phyloP scores from a whole-genome alignment of 768 basidiomycete species.

The Pilatotrama ljubarskyi region DNA sequence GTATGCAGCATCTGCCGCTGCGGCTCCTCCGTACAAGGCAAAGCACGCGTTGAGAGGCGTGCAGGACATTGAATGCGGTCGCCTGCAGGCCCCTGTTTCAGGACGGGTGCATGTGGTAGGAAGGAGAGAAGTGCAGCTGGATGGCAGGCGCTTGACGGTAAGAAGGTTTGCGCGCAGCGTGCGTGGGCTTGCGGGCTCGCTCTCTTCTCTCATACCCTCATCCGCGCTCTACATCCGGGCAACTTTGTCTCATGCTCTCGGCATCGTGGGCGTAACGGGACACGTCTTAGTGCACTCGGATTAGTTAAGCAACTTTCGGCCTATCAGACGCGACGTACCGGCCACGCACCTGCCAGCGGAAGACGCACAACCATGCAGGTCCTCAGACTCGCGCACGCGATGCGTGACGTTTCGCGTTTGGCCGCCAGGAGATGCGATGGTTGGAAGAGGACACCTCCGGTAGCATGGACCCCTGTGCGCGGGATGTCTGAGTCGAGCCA shows the following conservation, averaged over 20 bases:
- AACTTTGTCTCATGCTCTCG: neutral
- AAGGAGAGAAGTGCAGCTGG: neutral
- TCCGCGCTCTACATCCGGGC: neutral
- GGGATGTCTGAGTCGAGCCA: no score
- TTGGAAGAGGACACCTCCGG: no score
- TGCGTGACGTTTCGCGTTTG: no score
- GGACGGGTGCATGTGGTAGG: conserved; percentile 1
- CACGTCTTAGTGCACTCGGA: neutral
- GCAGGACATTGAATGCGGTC: neutral
- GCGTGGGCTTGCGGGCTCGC: neutral
- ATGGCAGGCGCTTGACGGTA: neutral
- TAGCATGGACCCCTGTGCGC: no score
- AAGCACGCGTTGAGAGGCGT: neutral
- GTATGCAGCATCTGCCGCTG: neutral
- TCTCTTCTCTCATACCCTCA: neutral
- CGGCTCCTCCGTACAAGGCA: neutral
- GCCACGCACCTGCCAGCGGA: neutral
- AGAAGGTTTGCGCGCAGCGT: neutral
- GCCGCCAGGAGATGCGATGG: no score
- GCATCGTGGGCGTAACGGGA: neutral
- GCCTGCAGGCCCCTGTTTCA: neutral
- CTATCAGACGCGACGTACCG: neutral
- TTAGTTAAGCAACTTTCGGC: conserved; percentile 7
- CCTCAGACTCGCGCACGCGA: neutral
- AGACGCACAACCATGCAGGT: neutral